Evolutionary conservation across 163 green algal genomes (phyloP), one percentile per base, ranked within the genome.

Genomic region (Scenedesmus sp.): DNA sequence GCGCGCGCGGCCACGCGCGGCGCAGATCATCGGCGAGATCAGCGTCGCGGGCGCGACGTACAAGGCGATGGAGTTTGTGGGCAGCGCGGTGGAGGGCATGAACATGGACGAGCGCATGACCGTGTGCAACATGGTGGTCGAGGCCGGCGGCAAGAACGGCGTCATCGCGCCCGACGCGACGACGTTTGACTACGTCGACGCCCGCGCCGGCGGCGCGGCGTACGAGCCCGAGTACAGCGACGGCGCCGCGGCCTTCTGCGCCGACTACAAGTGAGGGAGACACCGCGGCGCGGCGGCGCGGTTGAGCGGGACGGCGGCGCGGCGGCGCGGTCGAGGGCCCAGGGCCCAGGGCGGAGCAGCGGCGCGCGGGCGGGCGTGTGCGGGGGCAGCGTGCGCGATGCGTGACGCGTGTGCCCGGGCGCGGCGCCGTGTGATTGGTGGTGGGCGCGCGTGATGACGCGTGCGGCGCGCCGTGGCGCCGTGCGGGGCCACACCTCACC

Each of bases 81-180:
- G 95, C 26, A 87, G 75, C 11, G 93, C 94, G 17, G 85, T 97
- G 2, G 74, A 87, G 36, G 47, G 64, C 29, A 96, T 97, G 92
- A 95, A 85, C 87, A 98, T 99, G 95, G 95, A 98, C 80, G 95
- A 98, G 81, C 93, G 95, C 86, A 99, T 98, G 95, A 98, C 95
- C n/a, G 87, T 99, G 39, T 98, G 93, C 90, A 99, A 98, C 92
- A 98, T 99, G 95, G 95, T 97, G 42, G 92, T 99, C 14, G 95
- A 99, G 83, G 95, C 94, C 10, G 95, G 95, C 24, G 89, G 92
- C 85, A 98, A 98, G 90, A 98, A 98, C 83, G 95, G 94, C 31
- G 86, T 97, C 36, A 94, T 94, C 66, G 88, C 95, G 2, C 87
- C 95, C 5, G 95, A 99, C 87, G 75, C 95, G 85, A 97, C 90